These are phyloP conservation scores for Alternaria brassicicola DNA, from an alignment of 2,329 filamentous ascomycete genomes.

Conservation along the genomic window DNA sequence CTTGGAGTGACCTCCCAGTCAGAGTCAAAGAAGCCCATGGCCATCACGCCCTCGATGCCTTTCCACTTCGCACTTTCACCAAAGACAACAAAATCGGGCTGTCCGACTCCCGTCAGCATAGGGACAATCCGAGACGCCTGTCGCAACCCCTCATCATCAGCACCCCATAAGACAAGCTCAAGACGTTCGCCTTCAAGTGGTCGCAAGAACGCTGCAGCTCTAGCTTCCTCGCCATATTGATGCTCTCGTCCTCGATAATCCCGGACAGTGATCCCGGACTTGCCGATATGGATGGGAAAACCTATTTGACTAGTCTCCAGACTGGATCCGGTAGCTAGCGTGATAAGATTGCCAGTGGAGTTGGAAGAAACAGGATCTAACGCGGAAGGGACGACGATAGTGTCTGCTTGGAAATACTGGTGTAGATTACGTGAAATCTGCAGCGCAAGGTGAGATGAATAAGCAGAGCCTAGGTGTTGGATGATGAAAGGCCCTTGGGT, in stretches of 20 bases:
- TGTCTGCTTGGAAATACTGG: constrained; percentile 64
- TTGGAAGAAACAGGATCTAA: neutral
- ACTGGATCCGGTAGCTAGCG: constrained; percentile 39
- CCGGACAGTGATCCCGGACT: constrained; percentile 25
- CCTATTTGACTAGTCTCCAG: constrained; percentile 25
- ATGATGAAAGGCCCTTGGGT: constrained; percentile 56
- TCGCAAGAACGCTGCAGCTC: constrained; percentile 60
- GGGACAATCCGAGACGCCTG: constrained; percentile 61
- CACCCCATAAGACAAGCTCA: constrained; percentile 64
- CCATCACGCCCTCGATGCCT: constrained; percentile 59
- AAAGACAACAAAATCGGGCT: constrained; percentile 63
- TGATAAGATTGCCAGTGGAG: constrained; percentile 55
- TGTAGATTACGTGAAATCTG: constrained; percentile 64
- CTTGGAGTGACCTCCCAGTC: constrained; percentile 58
- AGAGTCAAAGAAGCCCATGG: constrained; percentile 62
- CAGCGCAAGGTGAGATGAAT: constrained; percentile 51
- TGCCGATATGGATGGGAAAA: constrained; percentile 41
- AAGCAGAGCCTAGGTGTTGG: constrained; percentile 34
- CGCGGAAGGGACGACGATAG: constrained; percentile 44
- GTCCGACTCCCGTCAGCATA: constrained; percentile 61
- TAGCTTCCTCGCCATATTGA: constrained; percentile 40
- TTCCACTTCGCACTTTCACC: constrained; percentile 56
- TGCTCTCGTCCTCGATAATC: constrained; percentile 29
- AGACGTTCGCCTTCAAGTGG: constrained; percentile 56
- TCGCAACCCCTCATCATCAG: constrained; percentile 54